These are phyloP conservation scores for Euphorbia neoarborescens DNA, from an alignment of 441 rosid genomes.

Conservation along the genomic window DNA sequence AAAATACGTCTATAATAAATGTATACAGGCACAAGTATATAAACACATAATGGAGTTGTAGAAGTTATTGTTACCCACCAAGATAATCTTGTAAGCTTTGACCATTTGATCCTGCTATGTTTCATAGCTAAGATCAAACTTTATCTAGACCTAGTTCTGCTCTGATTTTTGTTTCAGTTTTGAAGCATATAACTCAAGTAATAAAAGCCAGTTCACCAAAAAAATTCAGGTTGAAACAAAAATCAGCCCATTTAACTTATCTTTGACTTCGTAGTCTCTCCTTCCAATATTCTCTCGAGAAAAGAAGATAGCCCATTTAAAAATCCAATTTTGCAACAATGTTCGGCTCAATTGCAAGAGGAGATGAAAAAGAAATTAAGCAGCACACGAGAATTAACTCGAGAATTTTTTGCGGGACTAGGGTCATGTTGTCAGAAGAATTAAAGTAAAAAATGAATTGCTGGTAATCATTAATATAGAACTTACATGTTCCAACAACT, in stretches of 20 bases:
- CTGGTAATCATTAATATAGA: slow-evolving; percentile 9
- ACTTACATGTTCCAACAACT: slow-evolving; percentile 78
- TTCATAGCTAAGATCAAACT: not conserved
- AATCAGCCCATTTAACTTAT: not conserved
- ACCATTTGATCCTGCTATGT: not conserved
- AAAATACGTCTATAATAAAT: not conserved
- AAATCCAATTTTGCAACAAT: not conserved
- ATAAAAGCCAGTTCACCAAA: not conserved
- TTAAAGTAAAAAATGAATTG: not conserved
- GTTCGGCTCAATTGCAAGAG: not conserved
- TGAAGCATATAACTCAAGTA: not conserved
- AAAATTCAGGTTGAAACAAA: not conserved
- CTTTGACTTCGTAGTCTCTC: not conserved
- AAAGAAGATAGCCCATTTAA: not conserved
- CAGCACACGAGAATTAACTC: not conserved
- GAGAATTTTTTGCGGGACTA: not conserved
- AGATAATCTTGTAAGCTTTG: not conserved
- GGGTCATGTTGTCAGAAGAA: not conserved
- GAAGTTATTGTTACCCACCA: not conserved
- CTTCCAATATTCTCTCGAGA: not conserved
- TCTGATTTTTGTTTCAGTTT: not conserved
- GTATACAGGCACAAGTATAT: no score
- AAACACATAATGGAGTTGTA: not conserved
- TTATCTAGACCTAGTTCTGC: not conserved
- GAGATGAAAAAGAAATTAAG: not conserved